phyloP scores from a whole-genome alignment of 257 asterid species.

The Plantago ovata region DNA sequence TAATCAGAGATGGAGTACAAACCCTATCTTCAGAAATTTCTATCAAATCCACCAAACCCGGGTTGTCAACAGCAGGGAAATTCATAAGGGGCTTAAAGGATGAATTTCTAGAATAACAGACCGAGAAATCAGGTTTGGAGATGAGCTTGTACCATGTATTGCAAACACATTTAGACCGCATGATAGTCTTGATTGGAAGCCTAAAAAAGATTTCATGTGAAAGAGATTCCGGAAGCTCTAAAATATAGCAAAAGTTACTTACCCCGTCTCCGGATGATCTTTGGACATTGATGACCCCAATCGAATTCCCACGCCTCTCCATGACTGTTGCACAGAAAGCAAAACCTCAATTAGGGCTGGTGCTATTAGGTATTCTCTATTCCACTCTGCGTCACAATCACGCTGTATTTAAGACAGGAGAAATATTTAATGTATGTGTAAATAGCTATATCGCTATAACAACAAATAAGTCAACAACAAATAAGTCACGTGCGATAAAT shows the following conservation, averaged over 20 bases:
- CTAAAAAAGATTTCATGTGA: background rate
- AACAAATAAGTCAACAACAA: no score
- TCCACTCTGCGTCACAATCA: no score
- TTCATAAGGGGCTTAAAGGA: background rate
- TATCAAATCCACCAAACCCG: conserved; percentile 3
- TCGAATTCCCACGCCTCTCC: background rate
- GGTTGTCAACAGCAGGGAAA: no score
- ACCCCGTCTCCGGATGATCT: background rate
- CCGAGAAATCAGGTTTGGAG: conserved; percentile 3
- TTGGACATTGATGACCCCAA: background rate
- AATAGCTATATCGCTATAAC: no score
- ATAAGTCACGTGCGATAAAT: no score
- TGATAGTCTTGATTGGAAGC: background rate
- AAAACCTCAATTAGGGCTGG: no score
- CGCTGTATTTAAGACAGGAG: no score
- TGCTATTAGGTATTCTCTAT: no score
- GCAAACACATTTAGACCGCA: conserved; percentile 9
- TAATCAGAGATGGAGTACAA: background rate
- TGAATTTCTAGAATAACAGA: background rate
- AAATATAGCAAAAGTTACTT: background rate
- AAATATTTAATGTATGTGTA: no score
- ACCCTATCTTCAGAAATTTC: conserved; percentile 11
- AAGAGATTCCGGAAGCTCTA: background rate
- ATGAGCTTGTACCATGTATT: background rate
- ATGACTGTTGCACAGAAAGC: no score